phyloP scores from a whole-genome alignment of 2,329 filamentous ascomycete genomes.

The Lecanoromycetidae sp. region DNA sequence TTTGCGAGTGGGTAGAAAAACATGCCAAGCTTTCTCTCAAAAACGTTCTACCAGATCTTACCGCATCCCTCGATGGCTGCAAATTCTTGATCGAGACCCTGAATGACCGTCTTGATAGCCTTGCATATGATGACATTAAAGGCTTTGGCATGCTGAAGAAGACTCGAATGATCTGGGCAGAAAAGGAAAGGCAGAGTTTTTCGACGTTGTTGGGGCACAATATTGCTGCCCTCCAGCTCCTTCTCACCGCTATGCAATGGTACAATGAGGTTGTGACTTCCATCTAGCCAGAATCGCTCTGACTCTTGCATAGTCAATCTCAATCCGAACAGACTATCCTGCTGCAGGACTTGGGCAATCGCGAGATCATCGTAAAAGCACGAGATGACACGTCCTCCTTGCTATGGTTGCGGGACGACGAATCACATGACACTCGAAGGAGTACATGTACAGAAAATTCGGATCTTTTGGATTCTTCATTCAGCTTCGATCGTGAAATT shows the following conservation, averaged over 20 bases:
- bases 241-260: constrained; percentile 19
- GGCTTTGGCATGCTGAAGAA: constrained; percentile 14
- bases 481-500: background rate
- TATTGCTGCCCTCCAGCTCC: constrained; percentile 19
- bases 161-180: constrained; percentile 14
- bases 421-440: background rate
- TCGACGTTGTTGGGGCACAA: constrained; percentile 15
- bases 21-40: constrained; percentile 10
- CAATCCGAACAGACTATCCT: constrained; percentile 17
- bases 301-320: constrained; percentile 12
- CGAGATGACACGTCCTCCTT: constrained; percentile 19
- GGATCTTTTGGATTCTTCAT: background rate
- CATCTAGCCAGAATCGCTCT: background rate
- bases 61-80: constrained; percentile 17
- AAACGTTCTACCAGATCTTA: constrained; percentile 17
- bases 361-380: constrained; percentile 16
- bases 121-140: constrained; percentile 12
- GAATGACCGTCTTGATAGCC: constrained; percentile 17
- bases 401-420: background rate
- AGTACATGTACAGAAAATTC: background rate
- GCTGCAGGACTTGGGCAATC: constrained; percentile 14
- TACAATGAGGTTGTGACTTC: background rate
- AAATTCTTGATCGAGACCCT: constrained; percentile 14
- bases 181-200: constrained; percentile 15
- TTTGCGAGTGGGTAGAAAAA: constrained; percentile 16